Evolutionary conservation across 805 yeast species (phyloP).

Genomic region (Wickerhamomyces queroliae): DNA sequence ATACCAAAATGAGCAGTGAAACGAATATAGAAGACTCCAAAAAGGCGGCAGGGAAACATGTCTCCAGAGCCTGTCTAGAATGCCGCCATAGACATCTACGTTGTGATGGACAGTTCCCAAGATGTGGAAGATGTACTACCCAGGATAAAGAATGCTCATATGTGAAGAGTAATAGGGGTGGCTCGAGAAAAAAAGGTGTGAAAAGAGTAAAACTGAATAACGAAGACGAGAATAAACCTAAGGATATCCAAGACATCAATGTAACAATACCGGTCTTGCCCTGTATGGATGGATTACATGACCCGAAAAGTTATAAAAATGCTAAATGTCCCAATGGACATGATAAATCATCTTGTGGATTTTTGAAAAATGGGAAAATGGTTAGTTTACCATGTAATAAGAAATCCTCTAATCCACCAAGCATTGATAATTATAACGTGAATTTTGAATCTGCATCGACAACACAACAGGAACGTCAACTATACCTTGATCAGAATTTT

Average conservation of each 20-base stretch:
- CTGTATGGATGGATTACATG: slow-evolving; percentile 11
- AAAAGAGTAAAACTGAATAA: slow-evolving; percentile 16
- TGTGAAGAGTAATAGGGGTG: slow-evolving; percentile 49
- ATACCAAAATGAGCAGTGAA: background rate
- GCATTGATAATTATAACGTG: background rate
- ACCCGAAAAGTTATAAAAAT: background rate
- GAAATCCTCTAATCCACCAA: background rate
- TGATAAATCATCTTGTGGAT: slow-evolving; percentile 14
- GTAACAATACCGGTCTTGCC: slow-evolving; percentile 7
- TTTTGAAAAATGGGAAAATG: slow-evolving; percentile 10
- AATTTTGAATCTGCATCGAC: background rate
- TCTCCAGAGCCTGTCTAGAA: slow-evolving; percentile 44
- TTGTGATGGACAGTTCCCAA: slow-evolving; percentile 43
- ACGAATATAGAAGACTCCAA: background rate
- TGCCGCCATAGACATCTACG: slow-evolving; percentile 46
- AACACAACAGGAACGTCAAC: background rate
- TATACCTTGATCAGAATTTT: slow-evolving; percentile 5
- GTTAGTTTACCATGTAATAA: slow-evolving; percentile 16
- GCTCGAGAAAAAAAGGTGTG: slow-evolving; percentile 45
- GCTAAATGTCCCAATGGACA: slow-evolving; percentile 20
- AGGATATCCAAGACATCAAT: slow-evolving; percentile 1
- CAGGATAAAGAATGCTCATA: slow-evolving; percentile 33
- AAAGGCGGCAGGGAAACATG: slow-evolving; percentile 29
- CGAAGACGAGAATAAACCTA: background rate
- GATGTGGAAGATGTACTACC: slow-evolving; percentile 36